Evolutionary conservation across 345 rosid genomes (phyloP), one percentile per base, ranked within the genome.

Genomic region (Gossypium longicalyx): DNA sequence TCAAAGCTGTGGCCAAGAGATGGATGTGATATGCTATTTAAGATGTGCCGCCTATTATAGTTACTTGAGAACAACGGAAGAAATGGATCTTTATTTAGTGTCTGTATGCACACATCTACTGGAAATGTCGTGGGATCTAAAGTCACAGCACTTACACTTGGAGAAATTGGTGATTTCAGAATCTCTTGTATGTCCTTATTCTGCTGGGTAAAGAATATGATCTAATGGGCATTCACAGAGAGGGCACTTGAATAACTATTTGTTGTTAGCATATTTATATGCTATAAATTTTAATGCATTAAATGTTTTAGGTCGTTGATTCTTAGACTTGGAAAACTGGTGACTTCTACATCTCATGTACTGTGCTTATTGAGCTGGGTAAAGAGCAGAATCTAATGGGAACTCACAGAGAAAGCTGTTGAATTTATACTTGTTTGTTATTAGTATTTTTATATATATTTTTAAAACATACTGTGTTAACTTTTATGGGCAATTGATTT

Each of bases 181-280:
- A 49, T 25, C 58, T 49, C 41, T 25, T 48, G 41, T 15, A 12
- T 1, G 57, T 48, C 12, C 68, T 43, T 65, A 16, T 68, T 68
- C 20, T 23, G 71, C 71, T 67, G 22, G 43, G 57, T 23, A 48
- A 68, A 25, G 41, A 48, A 23, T 45, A 47, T 68, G 8, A 49
- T 48, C 9, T 23, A 67, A 68, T 25, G 58, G 44, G 9, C 16
- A 49, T 49, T 68, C 45, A 9, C 20, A 9, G 23, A 68, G 58
- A 27, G 20, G 44, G 19, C 58, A 0, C 34, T 27, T 68, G 41
- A 16, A 68, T 68, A 19, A 8, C 22, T 51, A 0, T 49, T 49
- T 68, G 22, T 25, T 72, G 59, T 25, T 59, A 59, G 67, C 66
- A 58, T 72, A 41, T 59, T 44, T 72, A 5, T 59, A 57, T 68